phyloP scores from a whole-genome alignment of 2,329 filamentous ascomycete species.

The Tolypocladium sp. region DNA sequence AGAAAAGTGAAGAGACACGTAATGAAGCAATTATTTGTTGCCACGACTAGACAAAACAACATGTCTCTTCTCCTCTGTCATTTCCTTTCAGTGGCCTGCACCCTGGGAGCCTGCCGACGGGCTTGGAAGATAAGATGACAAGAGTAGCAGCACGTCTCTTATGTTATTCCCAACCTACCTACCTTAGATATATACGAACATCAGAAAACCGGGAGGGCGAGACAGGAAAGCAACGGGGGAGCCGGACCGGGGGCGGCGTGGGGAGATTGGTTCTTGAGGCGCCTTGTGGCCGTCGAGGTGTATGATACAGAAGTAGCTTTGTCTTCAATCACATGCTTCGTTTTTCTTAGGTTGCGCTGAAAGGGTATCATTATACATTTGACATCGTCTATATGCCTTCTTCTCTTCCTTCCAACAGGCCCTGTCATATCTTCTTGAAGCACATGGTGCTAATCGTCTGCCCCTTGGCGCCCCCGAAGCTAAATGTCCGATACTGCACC shows the following conservation, averaged over 20 bases:
- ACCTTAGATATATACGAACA: neutral
- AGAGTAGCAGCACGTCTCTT: neutral
- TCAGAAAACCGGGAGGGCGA: neutral
- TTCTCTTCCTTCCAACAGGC: neutral
- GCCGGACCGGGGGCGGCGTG: neutral
- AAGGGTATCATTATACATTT: neutral
- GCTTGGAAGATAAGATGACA: neutral
- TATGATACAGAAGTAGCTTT: neutral
- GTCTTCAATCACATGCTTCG: neutral
- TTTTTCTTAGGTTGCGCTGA: neutral
- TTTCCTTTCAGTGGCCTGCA: neutral
- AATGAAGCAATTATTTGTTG: constrained; percentile 37
- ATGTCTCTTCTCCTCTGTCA: neutral
- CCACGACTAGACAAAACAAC: neutral
- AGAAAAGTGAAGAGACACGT: constrained; percentile 20
- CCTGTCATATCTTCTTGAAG: constrained; percentile 45
- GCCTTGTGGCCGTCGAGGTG: neutral
- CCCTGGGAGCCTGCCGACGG: neutral
- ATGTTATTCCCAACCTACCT: neutral
- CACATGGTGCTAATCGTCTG: constrained; percentile 84
- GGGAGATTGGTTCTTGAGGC: neutral
- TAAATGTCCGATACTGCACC: constrained; percentile 78
- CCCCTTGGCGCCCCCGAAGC: constrained; percentile 80
- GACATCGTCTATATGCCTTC: neutral
- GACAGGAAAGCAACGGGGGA: too few species aligned